phyloP scores from a whole-genome alignment of 177 flowering plant species.

The Vitis hybrid region DNA sequence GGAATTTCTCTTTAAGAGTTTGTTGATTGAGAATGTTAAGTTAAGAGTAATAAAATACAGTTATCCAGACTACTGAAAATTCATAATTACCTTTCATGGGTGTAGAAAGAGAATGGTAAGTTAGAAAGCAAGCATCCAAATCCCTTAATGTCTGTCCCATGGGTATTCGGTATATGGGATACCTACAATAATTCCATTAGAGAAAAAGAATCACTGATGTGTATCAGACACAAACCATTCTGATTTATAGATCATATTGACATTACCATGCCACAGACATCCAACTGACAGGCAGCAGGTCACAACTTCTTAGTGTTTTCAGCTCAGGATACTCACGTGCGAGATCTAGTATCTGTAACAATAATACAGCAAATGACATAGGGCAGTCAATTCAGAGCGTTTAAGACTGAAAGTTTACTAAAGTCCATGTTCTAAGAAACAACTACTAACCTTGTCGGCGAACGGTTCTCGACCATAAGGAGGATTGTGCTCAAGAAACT shows the following conservation, averaged over 20 bases:
- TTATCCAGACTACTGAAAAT: background rate
- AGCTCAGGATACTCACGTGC: constrained; percentile 35
- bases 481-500: constrained; percentile 48
- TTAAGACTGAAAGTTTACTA: background rate
- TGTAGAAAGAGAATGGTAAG: constrained; percentile 50
- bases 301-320: constrained; percentile 40
- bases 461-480: constrained; percentile 63
- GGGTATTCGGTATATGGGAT: constrained; percentile 56
- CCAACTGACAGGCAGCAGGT: constrained; percentile 56
- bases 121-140: constrained; percentile 50
- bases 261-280: constrained; percentile 59
- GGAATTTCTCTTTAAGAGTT: too few species aligned
- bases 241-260: background rate
- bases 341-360: constrained; percentile 37
- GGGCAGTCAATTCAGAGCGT: background rate
- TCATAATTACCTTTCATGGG: constrained; percentile 34
- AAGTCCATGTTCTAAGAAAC: background rate
- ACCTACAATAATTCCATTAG: constrained; percentile 33
- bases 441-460: constrained; percentile 51
- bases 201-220: background rate
- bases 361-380: background rate
- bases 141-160: constrained; percentile 43
- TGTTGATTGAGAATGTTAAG: too few species aligned
- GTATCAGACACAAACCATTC: background rate
- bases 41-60: too few species aligned